A percentile compares a stretch with the other conserved stretches of the same genome.
Conservation (phyloP, 169 alveolate species). For the Plasmodium chabaudi region DNA sequence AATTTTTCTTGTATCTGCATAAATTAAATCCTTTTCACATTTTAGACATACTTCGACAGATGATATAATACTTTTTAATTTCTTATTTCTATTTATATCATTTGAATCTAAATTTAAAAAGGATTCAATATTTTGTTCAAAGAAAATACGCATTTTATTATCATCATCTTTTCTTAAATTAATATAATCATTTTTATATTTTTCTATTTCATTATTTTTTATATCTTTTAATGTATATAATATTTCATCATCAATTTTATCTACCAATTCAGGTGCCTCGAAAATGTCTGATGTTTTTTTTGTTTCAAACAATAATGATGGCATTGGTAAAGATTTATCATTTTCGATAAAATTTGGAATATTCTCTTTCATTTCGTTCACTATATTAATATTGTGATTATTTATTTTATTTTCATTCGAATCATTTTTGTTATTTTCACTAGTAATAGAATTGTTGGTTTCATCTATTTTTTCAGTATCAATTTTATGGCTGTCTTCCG, state of each 20-base stretch:
- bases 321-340: too few species aligned
- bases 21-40: conserved; percentile 25
- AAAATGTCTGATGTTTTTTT: too few species aligned
- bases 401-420: too few species aligned
- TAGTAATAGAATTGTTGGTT: too few species aligned
- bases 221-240: too few species aligned
- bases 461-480: background rate
- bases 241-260: too few species aligned
- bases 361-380: too few species aligned
- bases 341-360: too few species aligned
- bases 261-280: too few species aligned
- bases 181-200: background rate
- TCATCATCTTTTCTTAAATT: background rate
- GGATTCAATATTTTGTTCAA: conserved; percentile 22
- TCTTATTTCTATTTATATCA: conserved; percentile 48
- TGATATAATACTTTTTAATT: conserved; percentile 38
- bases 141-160: background rate
- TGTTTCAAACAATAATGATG: too few species aligned
- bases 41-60: conserved; percentile 45
- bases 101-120: conserved; percentile 25
- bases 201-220: background rate
- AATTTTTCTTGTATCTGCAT: conserved; percentile 8
- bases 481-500: background rate
- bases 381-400: too few species aligned
- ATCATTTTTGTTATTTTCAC: too few species aligned